A percentile compares a stretch with the other conserved stretches of the same genome.
These are phyloP conservation scores for Flaveria trinervia DNA, from an alignment of 129 eudicot species.

Conservation along the genomic window DNA sequence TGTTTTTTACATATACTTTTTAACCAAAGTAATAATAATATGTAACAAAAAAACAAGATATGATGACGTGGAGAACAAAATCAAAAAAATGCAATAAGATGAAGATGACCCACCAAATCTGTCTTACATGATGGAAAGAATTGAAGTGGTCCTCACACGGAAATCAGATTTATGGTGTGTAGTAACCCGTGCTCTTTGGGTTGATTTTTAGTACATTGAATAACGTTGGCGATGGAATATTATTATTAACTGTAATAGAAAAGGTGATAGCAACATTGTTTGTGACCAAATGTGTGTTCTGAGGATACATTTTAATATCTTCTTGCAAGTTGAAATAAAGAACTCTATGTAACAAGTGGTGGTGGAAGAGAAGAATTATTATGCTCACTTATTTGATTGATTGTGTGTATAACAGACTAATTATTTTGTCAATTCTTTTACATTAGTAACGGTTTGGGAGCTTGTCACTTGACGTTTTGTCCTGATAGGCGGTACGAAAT, in stretches of 20 bases:
- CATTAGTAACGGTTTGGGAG: neutral
- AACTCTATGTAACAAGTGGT: neutral
- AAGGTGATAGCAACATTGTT: too few relatives aligned
- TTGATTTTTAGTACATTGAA: neutral
- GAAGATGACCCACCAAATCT: conserved; percentile 4
- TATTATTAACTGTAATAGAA: too few relatives aligned
- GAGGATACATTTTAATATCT: too few relatives aligned
- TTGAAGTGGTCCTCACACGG: conserved; percentile 9
- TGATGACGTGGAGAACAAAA: neutral
- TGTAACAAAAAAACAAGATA: neutral
- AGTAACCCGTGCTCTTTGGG: neutral
- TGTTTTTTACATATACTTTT: too few relatives aligned
- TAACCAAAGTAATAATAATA: neutral
- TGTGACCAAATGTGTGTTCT: too few relatives aligned
- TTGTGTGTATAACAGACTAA: neutral
- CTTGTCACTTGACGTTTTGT: neutral
- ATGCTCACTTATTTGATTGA: neutral
- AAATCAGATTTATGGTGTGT: conserved; percentile 3
- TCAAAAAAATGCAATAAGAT: neutral
- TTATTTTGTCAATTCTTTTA: neutral
- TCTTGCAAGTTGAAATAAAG: too few relatives aligned
- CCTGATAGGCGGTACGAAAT: neutral
- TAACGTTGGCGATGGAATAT: too few relatives aligned
- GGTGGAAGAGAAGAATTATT: neutral
- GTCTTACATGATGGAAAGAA: neutral